Evolutionary conservation across 1,284 basidiomycete genomes (phyloP), one percentile per base, ranked within the genome.

Genomic region (Peniophora sp.): DNA sequence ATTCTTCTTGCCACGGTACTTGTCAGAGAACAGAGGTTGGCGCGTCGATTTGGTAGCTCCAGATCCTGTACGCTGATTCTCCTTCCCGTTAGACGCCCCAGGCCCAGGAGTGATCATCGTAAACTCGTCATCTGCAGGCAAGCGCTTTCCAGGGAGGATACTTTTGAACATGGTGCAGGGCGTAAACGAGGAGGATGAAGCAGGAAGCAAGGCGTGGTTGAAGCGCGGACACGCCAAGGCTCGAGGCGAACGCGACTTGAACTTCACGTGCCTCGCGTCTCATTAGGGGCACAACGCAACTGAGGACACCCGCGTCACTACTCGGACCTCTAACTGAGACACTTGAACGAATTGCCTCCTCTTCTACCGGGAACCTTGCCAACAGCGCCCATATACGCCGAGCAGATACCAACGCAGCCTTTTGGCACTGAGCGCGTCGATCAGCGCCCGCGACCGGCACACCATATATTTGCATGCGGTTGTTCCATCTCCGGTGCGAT

Each of bases 121-220:
- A 55, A 89, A 89, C 39, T 89, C 85, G 2, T 76, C 67, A 25
- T 89, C 85, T 2, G 76, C 67, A 25, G 80, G 78, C 49, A 80
- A 61, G 59, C 85, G 73, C 64, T 81, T 79, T 3, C 78, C 75
- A 10, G 83, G 82, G 39, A 88, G 69, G 53, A 88, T 86, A 56
- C 75, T 76, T 67, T 86, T 88, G 70, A 88, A 88, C 85, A 88
- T 88, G 60, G 60, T 66, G 45, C 24, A 32, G 14, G 0, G 24
- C 9, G 36, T 46, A 2, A 34, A 25, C 9, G 49, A 44, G 45
- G 20, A 27, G 36, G 22, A 22, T n/a, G 5, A 24, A 34, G 20
- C 17, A 17, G 19, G 6, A 6, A 23, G 45, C 36, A 51, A 43
- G 45, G 53, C 55, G 55, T 54, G 55, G 54, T 57, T 57, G 27